Percentiles rank a stretch among this genome's conserved stretches.
These are phyloP conservation scores for Fusarium denticulatum DNA, from an alignment of 2,329 filamentous ascomycete genomes.

Conservation along the genomic window DNA sequence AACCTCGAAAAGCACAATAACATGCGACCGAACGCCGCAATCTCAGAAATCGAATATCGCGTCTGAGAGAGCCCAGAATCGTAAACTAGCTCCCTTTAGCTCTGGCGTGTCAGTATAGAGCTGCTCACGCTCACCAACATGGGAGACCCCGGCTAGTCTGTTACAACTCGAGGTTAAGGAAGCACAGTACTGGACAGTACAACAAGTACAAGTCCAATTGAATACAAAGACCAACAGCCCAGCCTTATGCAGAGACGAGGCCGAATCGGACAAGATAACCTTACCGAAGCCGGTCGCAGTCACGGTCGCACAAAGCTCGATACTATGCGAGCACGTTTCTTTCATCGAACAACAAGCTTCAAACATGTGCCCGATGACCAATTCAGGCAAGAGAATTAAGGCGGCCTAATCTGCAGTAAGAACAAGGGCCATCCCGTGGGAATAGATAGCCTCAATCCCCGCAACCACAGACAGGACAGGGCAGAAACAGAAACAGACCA, in stretches of 20 bases:
- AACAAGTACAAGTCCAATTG: neutral
- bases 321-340: neutral
- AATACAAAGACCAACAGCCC: neutral
- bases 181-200: neutral
- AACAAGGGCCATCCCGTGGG: constrained; percentile 26
- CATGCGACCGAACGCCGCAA: neutral
- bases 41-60: constrained; percentile 1
- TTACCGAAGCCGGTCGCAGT: constrained; percentile 15
- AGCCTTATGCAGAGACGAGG: constrained; percentile 17
- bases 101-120: neutral
- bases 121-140: neutral
- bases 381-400: constrained; percentile 26
- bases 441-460: constrained; percentile 30
- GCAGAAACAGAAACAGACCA: neutral
- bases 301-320: constrained; percentile 4
- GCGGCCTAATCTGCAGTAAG: constrained; percentile 13
- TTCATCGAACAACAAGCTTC: neutral
- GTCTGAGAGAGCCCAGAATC: constrained; percentile 31
- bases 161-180: constrained; percentile 5
- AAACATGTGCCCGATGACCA: neutral
- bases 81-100: constrained; percentile 18
- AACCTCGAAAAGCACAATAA: neutral
- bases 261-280: constrained; percentile 16
- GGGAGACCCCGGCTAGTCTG: constrained; percentile 8
- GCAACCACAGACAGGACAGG: constrained; percentile 11